Base-by-base conservation (phyloP, 495 filamentous ascomycete genomes). In the Pyrenula aspistea region DNA sequence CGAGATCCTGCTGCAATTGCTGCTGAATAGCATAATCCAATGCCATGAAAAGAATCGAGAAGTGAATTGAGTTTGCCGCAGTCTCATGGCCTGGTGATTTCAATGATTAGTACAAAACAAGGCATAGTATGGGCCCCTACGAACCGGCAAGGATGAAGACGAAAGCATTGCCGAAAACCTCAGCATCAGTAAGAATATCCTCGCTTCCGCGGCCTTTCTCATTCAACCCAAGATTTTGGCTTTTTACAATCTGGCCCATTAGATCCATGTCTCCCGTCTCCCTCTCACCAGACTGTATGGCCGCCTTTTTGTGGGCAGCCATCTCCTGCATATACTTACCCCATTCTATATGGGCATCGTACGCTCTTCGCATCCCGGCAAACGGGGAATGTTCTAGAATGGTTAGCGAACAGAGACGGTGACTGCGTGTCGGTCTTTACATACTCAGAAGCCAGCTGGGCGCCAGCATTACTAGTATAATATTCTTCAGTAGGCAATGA, bases 291-390 rank as follows among this genome's bases (percentile, higher is more conserved):
- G 59, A 1, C 36, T 42, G 1, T n/a, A 24, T n/a, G 62, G 25
- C 19, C 61, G 15, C 49, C 61, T 56, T 8, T 24, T 57, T 23
- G 66, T 24, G 49, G 65, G 64, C 12, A 51, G 80, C 70, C 24
- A 89, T 77, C 61, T 87, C 81, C 3, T 76, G 65, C 77, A 88
- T 81, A 63, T 88, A 88, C 55, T 74, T 69, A 19, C 75, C 67
- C 72, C 83, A 86, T 60, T 88, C 83, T 10, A 69, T 64, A 56
- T 76, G 80, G 15, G 81, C 76, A 48, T 70, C 59, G 56, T 77
- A 71, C 10, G 79, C 72, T 49, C 66, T 58, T 42, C 71, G 71
- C 50, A 76, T 71, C 19, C 66, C 61, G 56, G 80, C 63, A 62
- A 79, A 73, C 0, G 84, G 84, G 0, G 83, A 65, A 49, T 68